A percentile compares a stretch with the other conserved stretches of the same genome.
phyloP scores from a whole-genome alignment of 345 rosid species.

The Eutrema heterophyllum region DNA sequence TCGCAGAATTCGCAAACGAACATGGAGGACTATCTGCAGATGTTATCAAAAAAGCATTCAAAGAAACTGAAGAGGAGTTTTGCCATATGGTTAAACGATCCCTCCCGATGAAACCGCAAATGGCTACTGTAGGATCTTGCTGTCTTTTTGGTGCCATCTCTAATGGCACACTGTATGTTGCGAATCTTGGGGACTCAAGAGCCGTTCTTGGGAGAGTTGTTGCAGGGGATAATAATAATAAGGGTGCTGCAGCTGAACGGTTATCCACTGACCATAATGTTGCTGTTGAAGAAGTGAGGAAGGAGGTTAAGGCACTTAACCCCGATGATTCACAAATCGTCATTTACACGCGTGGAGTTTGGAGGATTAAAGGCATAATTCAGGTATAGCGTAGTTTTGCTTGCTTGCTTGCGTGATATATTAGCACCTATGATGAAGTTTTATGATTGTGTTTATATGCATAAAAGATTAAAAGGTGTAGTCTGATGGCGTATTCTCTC shows the following conservation, averaged over 20 bases:
- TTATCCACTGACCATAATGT: conserved; percentile 97
- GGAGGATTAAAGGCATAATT: conserved; percentile 98
- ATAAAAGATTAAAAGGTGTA: not conserved
- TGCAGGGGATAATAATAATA: conserved; percentile 31
- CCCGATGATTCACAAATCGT: conserved; percentile 96
- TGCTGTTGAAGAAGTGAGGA: conserved; percentile 84
- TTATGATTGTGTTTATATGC: not conserved
- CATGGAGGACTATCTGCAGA: conserved; percentile 84
- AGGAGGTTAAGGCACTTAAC: conserved; percentile 90
- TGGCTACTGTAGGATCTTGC: conserved; percentile 94
- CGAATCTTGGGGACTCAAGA: conserved; percentile 94
- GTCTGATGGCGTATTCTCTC: not conserved
- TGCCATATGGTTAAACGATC: conserved; percentile 66
- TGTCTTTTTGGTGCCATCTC: conserved; percentile 91
- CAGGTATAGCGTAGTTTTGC: conserved; percentile 49
- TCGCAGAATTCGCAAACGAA: conserved; percentile 66
- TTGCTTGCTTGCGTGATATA: not conserved
- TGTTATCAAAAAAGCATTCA: conserved; percentile 78
- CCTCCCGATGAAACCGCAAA: conserved; percentile 63
- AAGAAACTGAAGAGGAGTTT: conserved; percentile 89
- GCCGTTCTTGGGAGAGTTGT: conserved; percentile 79
- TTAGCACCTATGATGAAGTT: not conserved
- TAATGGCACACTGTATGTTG: conserved; percentile 64
- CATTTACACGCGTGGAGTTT: conserved; percentile 71
- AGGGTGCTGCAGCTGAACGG: conserved; percentile 66